phyloP scores from a whole-genome alignment of 176 grass and related monocot genomes.

The Oryza meridionalis region DNA sequence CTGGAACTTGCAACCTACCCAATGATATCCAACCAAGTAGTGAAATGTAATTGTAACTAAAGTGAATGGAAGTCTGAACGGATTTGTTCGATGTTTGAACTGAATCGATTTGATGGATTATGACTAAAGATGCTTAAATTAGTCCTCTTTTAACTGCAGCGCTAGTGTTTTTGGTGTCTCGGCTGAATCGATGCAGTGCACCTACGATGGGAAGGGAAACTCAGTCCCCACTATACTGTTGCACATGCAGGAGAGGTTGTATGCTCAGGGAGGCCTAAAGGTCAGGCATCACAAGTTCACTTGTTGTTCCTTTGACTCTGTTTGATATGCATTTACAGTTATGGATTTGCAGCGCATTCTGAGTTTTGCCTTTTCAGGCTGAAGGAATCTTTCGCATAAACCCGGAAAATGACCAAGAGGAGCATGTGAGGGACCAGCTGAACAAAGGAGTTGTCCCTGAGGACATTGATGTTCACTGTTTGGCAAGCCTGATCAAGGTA shows the following conservation, averaged over 20 bases:
- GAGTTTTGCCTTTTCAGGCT: conserved; percentile 47
- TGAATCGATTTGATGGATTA: background rate
- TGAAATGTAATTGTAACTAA: background rate
- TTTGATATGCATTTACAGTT: background rate
- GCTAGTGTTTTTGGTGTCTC: conserved; percentile 91
- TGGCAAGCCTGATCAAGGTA: conserved; percentile 95
- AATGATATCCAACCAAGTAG: background rate
- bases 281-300: conserved; percentile 28
- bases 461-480: conserved; percentile 90
- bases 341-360: background rate
- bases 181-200: conserved; percentile 92
- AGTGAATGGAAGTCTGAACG: background rate
- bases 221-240: conserved; percentile 90
- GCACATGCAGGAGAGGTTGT: conserved; percentile 87
- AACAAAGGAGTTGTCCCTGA: conserved; percentile 81
- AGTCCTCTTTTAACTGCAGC: conserved; percentile 28
- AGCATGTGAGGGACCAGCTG: conserved; percentile 77
- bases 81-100: background rate
- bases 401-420: conserved; percentile 90
- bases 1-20: background rate
- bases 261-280: conserved; percentile 81
- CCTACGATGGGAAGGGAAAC: conserved; percentile 76
- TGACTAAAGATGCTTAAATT: background rate
- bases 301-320: background rate
- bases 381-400: conserved; percentile 97